These are phyloP conservation scores for Trypanosoma brucei DNA, from an alignment of 208 protist genomes.

Conservation along the genomic window DNA sequence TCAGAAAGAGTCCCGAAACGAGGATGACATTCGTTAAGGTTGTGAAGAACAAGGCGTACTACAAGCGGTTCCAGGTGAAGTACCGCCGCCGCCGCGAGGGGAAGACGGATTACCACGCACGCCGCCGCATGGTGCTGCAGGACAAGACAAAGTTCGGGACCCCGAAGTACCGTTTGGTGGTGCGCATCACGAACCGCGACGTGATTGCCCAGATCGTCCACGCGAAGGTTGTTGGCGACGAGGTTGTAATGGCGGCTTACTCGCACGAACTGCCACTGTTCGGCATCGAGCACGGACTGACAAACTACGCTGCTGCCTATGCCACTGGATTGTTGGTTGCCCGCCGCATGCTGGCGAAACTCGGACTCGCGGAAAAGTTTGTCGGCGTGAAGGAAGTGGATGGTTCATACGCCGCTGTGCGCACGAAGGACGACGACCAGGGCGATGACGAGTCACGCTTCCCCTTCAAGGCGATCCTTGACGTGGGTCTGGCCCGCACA, in stretches of 20 bases:
- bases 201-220: conserved; percentile 97
- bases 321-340: conserved; percentile 97
- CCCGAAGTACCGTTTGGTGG: conserved; percentile 98
- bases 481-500: conserved; percentile 96
- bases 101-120: conserved; percentile 98
- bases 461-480: conserved; percentile 97
- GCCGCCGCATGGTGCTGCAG: conserved; percentile 95
- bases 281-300: conserved; percentile 95
- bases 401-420: conserved; percentile 77
- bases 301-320: conserved; percentile 98
- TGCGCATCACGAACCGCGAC: conserved; percentile 97
- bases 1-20: background rate
- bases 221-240: conserved; percentile 95
- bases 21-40: conserved; percentile 87
- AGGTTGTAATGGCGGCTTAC: conserved; percentile 94
- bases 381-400: conserved; percentile 89
- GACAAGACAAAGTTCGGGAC: conserved; percentile 99
- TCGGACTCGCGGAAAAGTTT: conserved; percentile 93
- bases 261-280: conserved; percentile 96
- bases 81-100: conserved; percentile 97
- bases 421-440: conserved; percentile 75
- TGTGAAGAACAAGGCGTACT: conserved; percentile 95
- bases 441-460: conserved; percentile 81
- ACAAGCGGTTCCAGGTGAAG: conserved; percentile 98
- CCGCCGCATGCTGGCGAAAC: conserved; percentile 94